Evolutionary conservation across 345 rosid species (phyloP).

Genomic region (Turnera subulata): DNA sequence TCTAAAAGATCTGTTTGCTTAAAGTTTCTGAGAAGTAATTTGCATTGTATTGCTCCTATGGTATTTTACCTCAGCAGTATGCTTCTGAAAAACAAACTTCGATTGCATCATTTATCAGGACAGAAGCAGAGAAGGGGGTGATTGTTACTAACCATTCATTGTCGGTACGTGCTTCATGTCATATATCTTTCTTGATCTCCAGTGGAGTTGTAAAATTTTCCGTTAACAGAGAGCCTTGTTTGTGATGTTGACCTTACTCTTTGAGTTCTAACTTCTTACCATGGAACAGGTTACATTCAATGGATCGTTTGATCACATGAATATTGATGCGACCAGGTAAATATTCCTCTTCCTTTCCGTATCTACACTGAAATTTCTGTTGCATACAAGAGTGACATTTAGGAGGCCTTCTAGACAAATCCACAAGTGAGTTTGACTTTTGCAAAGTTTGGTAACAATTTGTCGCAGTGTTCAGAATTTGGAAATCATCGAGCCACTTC

Average conservation of each 20-base stretch:
- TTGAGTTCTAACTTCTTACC: constrained; percentile 5
- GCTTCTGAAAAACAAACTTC: constrained; percentile 13
- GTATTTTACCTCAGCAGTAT: constrained; percentile 15
- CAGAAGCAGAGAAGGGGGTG: constrained; percentile 90
- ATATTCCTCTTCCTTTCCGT: constrained; percentile 9
- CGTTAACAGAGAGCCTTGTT: too few relatives aligned
- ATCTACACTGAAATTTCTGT: neutral
- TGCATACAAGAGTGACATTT: neutral
- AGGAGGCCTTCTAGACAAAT: neutral
- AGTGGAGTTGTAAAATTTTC: constrained; percentile 1
- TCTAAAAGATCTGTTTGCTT: neutral
- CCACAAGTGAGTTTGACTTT: neutral
- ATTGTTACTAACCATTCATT: constrained; percentile 86
- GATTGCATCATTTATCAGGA: constrained; percentile 39
- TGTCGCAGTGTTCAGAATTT: constrained; percentile 78
- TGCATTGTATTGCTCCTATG: constrained; percentile 1
- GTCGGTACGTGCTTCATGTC: constrained; percentile 45
- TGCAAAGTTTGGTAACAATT: constrained; percentile 11
- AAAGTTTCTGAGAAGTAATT: constrained; percentile 4
- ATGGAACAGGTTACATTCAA: constrained; percentile 75
- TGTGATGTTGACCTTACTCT: neutral
- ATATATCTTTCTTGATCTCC: neutral
- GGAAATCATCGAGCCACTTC: constrained; percentile 87
- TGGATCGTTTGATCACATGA: constrained; percentile 98
- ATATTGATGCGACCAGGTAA: constrained; percentile 91